Percentiles rank a stretch among this genome's conserved stretches.
Evolutionary conservation across 2,329 filamentous ascomycete species (phyloP).

Genomic region (Parastagonospora avenae): DNA sequence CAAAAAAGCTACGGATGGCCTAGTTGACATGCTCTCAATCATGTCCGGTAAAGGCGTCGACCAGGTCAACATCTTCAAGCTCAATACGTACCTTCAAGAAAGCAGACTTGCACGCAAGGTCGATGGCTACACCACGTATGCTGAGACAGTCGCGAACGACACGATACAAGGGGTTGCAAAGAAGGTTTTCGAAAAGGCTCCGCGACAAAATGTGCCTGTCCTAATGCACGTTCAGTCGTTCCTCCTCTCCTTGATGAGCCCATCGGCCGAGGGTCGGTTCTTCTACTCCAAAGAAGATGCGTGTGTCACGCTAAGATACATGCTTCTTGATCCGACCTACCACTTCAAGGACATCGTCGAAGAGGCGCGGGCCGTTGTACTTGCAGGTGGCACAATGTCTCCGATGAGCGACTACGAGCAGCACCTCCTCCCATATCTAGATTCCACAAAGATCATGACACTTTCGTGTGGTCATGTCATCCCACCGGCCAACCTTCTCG

Average conservation of each 20-base stretch:
- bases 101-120: constrained; percentile 95
- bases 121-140: constrained; percentile 78
- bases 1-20: constrained; percentile 61
- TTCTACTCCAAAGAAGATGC: constrained; percentile 59
- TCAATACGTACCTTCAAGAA: constrained; percentile 85
- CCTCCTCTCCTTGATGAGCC: constrained; percentile 82
- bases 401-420: constrained; percentile 89
- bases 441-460: constrained; percentile 68
- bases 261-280: constrained; percentile 69
- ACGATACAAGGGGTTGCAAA: constrained; percentile 11
- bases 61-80: constrained; percentile 91
- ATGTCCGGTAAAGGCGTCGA: constrained; percentile 86
- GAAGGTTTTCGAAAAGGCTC: constrained; percentile 8
- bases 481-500: constrained; percentile 77
- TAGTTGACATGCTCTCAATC: constrained; percentile 72
- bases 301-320: constrained; percentile 74
- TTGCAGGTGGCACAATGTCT: constrained; percentile 97
- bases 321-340: constrained; percentile 87
- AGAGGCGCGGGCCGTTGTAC: constrained; percentile 81
- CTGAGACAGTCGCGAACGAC: constrained; percentile 55
- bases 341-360: constrained; percentile 89
- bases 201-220: constrained; percentile 54
- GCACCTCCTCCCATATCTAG: constrained; percentile 81
- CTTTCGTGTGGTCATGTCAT: constrained; percentile 96
- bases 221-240: constrained; percentile 71